Evolutionary conservation across 352 stramenopile species (phyloP), one percentile per base, ranked within the genome.

Genomic region (Phytophthora vignae): DNA sequence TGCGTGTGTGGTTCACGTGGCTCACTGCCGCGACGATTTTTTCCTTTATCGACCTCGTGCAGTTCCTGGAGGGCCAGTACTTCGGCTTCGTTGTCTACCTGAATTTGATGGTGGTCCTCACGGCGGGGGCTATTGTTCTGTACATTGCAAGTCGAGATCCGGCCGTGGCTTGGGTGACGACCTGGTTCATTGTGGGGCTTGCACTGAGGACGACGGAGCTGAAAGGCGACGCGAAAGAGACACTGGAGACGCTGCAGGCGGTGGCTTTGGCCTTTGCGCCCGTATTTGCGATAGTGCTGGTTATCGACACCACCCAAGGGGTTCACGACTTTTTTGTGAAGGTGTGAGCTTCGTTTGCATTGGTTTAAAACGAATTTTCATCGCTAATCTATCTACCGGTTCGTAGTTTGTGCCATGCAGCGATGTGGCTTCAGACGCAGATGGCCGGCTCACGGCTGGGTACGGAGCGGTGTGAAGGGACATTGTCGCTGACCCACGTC

Each of bases 11-110:
- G 52, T 74, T 74, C 54, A 64, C 60, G 17, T 74, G 67, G 67
- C 33, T 70, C 1, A 70, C 44, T 60, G 67, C 60, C 4, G 54
- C 60, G 12, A 31, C 69, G 9, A 60, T 73, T 17, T 71, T 84
- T 29, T 49, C 60, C 11, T 19, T 75, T 58, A 60, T 82, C 19
- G 77, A 79, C 42, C 55, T 63, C 17, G 27, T 58, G 2, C 74
- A 74, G 62, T 81, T 77, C 48, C 40, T 63, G 22, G 65, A 82
- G 38, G 62, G 60, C 11, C 50, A 54, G 14, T 79, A 67, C 64
- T 84, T 77, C 63, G 74, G 59, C 36, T 73, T 36, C 19, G 17
- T 7, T 11, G 31, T 64, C 19, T 74, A 74, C 54, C 33, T 31
- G 55, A 22, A 22, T 7, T 4, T 69, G n/a, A 64, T 74, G 60